Base-by-base conservation (phyloP, 1,284 basidiomycete genomes). In the Coniferiporia weirii region DNA sequence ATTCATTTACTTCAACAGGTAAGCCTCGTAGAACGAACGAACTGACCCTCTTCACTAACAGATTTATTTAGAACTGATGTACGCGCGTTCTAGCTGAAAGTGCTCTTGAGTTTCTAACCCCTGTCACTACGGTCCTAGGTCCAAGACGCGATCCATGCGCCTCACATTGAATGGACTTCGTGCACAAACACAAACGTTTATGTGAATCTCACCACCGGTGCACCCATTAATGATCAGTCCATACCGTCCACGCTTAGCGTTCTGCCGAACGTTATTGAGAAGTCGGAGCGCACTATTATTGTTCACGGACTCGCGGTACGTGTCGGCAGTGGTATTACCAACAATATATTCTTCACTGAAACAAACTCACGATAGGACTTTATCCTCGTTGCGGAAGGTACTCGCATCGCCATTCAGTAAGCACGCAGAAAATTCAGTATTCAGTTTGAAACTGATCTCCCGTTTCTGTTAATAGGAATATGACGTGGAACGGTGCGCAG, bases 111-210 rank as follows among this genome's bases (percentile, higher is more conserved):
- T 1, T 7, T 4, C 17, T 15, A 17, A n/a, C 46, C 53, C 53
- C 2, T 19, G 7, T 50, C 2, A 2, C 13, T n/a, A 38, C 19
- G 17, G 40, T 19, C 19, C 34, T 59, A 80, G 75, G 82, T 85
- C 3, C 81, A 83, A 76, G 73, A 78, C 59, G 81, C 80, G 0
- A 80, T 84, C 45, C 82, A 84, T 63, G 83, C 82, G 1, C 82
- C 83, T 15, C 78, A 79, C 63, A 77, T 82, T 59, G 68, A 67
- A 35, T 85, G 83, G 82, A 67, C 69, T 13, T 66, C 69, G 27
- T 85, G 83, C 64, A 64, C 73, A n/a, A 63, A 71, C 19, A 70
- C 69, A 45, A 68, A 74, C 17, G 79, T 82, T 4, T 84, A 80
- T 62, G 72, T 79, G 63, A 72, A 79, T 59, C 66, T 72, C 65